phyloP scores from a whole-genome alignment of 129 eudicot genomes.

The Flaveria ramosissima region DNA sequence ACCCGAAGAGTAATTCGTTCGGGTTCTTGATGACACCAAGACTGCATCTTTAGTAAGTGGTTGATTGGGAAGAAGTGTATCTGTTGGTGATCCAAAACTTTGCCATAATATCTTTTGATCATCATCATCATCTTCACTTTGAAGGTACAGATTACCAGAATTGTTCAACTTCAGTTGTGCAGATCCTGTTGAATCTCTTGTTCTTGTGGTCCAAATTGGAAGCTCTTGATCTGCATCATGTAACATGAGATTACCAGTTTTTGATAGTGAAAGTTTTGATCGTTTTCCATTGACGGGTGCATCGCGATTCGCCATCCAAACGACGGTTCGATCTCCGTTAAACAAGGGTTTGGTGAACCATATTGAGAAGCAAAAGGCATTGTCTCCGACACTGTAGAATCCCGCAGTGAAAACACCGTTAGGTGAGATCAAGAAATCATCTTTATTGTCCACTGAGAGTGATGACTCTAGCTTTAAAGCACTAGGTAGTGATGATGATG shows the following conservation, averaged over 20 bases:
- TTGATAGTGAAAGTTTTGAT: slow-evolving; percentile 30
- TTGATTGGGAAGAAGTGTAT: slow-evolving; percentile 56
- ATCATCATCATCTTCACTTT: slow-evolving; percentile 3
- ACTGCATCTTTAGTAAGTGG: slow-evolving; percentile 29
- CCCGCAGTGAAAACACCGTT: slow-evolving; percentile 47
- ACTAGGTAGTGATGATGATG: slow-evolving; percentile 26
- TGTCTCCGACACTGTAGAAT: slow-evolving; percentile 37
- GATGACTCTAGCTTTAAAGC: slow-evolving; percentile 37
- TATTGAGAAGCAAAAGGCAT: slow-evolving; percentile 49
- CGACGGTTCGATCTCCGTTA: slow-evolving; percentile 27
- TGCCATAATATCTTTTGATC: slow-evolving; percentile 42
- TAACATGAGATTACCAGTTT: slow-evolving; percentile 44
- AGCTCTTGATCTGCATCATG: slow-evolving; percentile 42
- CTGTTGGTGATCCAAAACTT: slow-evolving; percentile 55
- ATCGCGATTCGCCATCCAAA: slow-evolving; percentile 64
- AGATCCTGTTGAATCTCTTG: slow-evolving; percentile 8
- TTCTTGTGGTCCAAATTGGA: slow-evolving; percentile 39
- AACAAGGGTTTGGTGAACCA: slow-evolving; percentile 44
- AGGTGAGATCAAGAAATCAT: slow-evolving; percentile 33
- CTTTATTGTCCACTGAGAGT: slow-evolving; percentile 22
- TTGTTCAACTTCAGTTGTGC: slow-evolving; percentile 29
- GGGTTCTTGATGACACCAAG: slow-evolving; percentile 47
- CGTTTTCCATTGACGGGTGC: slow-evolving; percentile 49
- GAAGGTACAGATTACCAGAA: slow-evolving; percentile 46
- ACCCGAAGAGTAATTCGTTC: slow-evolving; percentile 43